Evolutionary conservation across 2,329 filamentous ascomycete species (phyloP).

Genomic region (Fusarium sp.): DNA sequence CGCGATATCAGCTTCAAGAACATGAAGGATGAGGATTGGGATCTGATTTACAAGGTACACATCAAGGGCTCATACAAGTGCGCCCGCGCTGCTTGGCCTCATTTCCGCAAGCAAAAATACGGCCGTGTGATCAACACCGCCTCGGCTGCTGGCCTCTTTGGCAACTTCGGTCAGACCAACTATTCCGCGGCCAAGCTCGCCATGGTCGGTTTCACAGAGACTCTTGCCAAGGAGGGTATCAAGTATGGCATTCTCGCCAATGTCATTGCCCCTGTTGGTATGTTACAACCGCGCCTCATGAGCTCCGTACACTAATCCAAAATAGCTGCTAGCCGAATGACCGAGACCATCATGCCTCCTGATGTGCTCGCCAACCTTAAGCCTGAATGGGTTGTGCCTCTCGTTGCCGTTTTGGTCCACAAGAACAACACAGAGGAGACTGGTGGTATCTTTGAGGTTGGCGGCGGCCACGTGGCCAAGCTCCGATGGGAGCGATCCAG

Average conservation of each 20-base stretch:
- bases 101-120: slow-evolving; percentile 99
- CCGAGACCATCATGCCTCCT: slow-evolving; percentile 93
- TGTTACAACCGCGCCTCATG: slow-evolving; percentile 14
- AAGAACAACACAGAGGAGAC: slow-evolving; percentile 83
- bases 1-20: slow-evolving; percentile 98
- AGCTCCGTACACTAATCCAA: slow-evolving; percentile 18
- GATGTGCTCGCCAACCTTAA: slow-evolving; percentile 85
- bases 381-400: slow-evolving; percentile 93
- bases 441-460: slow-evolving; percentile 91
- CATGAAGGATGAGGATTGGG: slow-evolving; percentile 97
- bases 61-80: slow-evolving; percentile 96
- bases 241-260: slow-evolving; percentile 99
- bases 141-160: slow-evolving; percentile 94
- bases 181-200: slow-evolving; percentile 97
- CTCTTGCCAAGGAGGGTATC: slow-evolving; percentile 92
- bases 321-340: slow-evolving; percentile 90
- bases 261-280: slow-evolving; percentile 86
- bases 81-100: slow-evolving; percentile 90
- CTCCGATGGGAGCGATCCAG: slow-evolving; percentile 92
- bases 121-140: slow-evolving; percentile 96
- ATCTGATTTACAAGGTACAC: slow-evolving; percentile 91
- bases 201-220: slow-evolving; percentile 97
- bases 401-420: slow-evolving; percentile 89
- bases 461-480: slow-evolving; percentile 92
- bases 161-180: slow-evolving; percentile 94